Evolutionary conservation across 352 stramenopile genomes (phyloP).

Genomic region (Globisporangium iwayamae): DNA sequence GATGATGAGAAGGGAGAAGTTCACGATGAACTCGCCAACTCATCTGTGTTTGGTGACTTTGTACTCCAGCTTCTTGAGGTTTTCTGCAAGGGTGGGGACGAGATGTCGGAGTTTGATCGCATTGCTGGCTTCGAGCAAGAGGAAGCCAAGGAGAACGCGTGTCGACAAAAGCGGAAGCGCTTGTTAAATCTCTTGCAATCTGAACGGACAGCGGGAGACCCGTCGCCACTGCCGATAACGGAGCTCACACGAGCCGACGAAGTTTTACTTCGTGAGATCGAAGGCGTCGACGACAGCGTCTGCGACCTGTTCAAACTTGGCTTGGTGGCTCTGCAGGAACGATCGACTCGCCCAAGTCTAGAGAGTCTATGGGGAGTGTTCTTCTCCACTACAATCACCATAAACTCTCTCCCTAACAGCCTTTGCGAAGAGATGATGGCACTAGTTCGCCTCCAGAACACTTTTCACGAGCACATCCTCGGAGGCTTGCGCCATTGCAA

Average conservation of each 20-base stretch:
- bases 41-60: conserved; percentile 14
- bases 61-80: conserved; percentile 9
- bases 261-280: background rate
- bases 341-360: background rate
- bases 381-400: background rate
- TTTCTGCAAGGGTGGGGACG: background rate
- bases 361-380: background rate
- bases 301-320: conserved; percentile 2
- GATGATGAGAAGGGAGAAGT: background rate
- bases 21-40: background rate
- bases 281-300: background rate
- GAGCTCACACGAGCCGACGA: conserved; percentile 2
- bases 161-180: background rate
- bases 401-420: background rate
- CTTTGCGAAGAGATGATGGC: background rate
- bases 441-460: conserved; percentile 5
- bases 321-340: background rate
- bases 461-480: conserved; percentile 7
- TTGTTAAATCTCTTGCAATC: background rate
- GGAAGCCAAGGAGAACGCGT: background rate
- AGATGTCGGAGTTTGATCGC: background rate
- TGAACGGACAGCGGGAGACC: background rate
- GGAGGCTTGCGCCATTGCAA: conserved; percentile 3
- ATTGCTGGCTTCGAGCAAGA: background rate
- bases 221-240: background rate